These are phyloP conservation scores for Brassica hybrid DNA, from an alignment of 441 rosid species.

Conservation along the genomic window DNA sequence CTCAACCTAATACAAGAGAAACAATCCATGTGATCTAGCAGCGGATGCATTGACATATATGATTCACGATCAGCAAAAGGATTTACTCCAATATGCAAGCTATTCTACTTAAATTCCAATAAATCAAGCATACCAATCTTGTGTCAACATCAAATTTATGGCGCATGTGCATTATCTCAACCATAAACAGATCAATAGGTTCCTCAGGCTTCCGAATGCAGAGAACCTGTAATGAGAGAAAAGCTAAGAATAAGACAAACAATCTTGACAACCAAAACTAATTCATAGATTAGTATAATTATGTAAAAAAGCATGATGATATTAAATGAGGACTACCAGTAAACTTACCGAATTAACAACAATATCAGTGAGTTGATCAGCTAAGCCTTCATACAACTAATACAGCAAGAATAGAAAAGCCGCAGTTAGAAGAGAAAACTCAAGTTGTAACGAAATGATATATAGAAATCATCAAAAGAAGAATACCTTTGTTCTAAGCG, in stretches of 20 bases:
- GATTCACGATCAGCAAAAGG: no score
- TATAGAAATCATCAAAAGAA: neutral
- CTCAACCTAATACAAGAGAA: slow-evolving; percentile 62
- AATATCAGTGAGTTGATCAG: slow-evolving; percentile 89
- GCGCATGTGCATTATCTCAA: slow-evolving; percentile 98
- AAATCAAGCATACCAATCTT: slow-evolving; percentile 59
- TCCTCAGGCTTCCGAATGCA: slow-evolving; percentile 87
- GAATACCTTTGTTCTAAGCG: slow-evolving; percentile 82
- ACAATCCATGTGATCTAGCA: slow-evolving; percentile 5
- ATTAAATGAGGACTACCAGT: slow-evolving; percentile 9
- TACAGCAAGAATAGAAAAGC: slow-evolving; percentile 9
- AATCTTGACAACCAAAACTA: slow-evolving; percentile 7
- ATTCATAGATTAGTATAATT: neutral
- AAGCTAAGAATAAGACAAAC: slow-evolving; percentile 12
- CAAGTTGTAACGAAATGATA: neutral
- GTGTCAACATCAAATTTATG: slow-evolving; percentile 97
- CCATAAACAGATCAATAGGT: slow-evolving; percentile 91
- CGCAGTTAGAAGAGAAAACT: slow-evolving; percentile 18
- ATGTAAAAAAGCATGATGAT: neutral
- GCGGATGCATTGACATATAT: no score
- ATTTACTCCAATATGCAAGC: no score
- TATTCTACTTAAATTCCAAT: neutral
- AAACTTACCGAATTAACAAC: slow-evolving; percentile 78
- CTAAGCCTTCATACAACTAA: slow-evolving; percentile 88
- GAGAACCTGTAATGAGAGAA: slow-evolving; percentile 63